These are phyloP conservation scores for Pyricularia sp. DNA, from an alignment of 2,329 filamentous ascomycete species.

Conservation along the genomic window DNA sequence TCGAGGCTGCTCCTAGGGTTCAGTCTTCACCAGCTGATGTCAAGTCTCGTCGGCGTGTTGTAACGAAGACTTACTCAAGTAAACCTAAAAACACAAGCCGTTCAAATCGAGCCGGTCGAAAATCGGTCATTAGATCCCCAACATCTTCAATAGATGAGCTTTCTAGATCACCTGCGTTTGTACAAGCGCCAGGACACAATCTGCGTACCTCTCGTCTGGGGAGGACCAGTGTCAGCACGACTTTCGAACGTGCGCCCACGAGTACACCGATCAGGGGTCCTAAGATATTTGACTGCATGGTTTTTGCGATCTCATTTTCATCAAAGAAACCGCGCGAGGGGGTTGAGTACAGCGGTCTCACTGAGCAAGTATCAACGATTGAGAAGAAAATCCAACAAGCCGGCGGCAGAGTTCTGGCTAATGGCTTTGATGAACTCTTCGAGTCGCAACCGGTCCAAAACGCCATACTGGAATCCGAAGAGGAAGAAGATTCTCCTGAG, in stretches of 20 bases:
- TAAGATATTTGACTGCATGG: slow-evolving; percentile 63
- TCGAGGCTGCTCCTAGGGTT: slow-evolving; percentile 4
- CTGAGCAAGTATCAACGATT: slow-evolving; percentile 31
- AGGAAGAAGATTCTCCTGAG: slow-evolving; percentile 9
- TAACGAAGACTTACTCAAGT: slow-evolving; percentile 8
- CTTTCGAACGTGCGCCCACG: background rate
- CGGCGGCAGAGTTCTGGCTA: slow-evolving; percentile 58
- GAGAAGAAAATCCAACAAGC: slow-evolving; percentile 52
- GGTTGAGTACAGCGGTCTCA: slow-evolving; percentile 30
- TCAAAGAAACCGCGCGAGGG: slow-evolving; percentile 30
- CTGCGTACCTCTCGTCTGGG: slow-evolving; percentile 14
- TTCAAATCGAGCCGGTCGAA: slow-evolving; percentile 10
- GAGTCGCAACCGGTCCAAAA: slow-evolving; percentile 27
- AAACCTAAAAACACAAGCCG: slow-evolving; percentile 8
- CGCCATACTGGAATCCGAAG: slow-evolving; percentile 16
- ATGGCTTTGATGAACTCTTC: slow-evolving; percentile 76
- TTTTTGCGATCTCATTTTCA: slow-evolving; percentile 70
- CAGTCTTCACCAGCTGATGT: slow-evolving; percentile 20
- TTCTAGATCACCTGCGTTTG: slow-evolving; percentile 22
- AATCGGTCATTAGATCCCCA: slow-evolving; percentile 11
- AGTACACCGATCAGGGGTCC: background rate
- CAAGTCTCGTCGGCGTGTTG: slow-evolving; percentile 16
- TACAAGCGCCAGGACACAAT: slow-evolving; percentile 22
- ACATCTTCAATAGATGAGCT: slow-evolving; percentile 34
- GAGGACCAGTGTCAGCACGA: slow-evolving; percentile 3